A percentile compares a stretch with the other conserved stretches of the same genome.
These are phyloP conservation scores for Sechiopsis laciniata DNA, from an alignment of 306 rosid species.

Conservation along the genomic window DNA sequence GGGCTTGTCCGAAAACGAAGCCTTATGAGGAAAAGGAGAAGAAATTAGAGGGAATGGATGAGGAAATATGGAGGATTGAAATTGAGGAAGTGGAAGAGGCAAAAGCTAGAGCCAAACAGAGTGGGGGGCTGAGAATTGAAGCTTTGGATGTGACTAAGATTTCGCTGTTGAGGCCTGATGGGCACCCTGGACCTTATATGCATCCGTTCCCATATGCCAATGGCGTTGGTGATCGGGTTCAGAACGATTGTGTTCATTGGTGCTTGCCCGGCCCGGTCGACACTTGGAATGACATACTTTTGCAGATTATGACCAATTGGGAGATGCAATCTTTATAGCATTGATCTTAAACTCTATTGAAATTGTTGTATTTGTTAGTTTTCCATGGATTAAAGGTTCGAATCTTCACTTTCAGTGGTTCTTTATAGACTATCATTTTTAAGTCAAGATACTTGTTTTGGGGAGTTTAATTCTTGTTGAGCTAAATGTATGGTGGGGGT, in stretches of 20 bases:
- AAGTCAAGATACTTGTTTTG: not conserved
- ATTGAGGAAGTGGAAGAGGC: conserved; percentile 67
- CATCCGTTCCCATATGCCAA: conserved; percentile 63
- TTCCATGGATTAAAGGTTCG: too few relatives aligned
- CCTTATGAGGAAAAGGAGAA: conserved; percentile 54
- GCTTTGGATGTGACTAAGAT: conserved; percentile 67
- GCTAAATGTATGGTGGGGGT: not conserved
- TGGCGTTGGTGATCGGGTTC: conserved; percentile 55
- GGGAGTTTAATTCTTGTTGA: not conserved
- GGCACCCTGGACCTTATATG: conserved; percentile 93
- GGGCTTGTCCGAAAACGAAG: conserved; percentile 67
- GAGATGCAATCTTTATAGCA: conserved; percentile 3
- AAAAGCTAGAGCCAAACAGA: conserved; percentile 29
- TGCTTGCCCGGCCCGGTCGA: conserved; percentile 89
- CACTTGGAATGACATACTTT: conserved; percentile 81
- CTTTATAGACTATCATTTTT: too few relatives aligned
- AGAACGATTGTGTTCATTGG: conserved; percentile 95
- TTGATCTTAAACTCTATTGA: not conserved
- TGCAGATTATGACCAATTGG: conserved; percentile 55
- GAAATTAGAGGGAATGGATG: conserved; percentile 70
- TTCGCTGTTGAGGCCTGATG: conserved; percentile 74
- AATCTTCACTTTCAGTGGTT: too few relatives aligned
- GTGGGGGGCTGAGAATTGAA: conserved; percentile 39
- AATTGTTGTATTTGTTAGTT: not conserved
- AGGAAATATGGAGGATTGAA: conserved; percentile 60